Evolutionary conservation across 2,329 filamentous ascomycete species (phyloP), one percentile per base, ranked within the genome.

Genomic region (Gyromitra esculenta): DNA sequence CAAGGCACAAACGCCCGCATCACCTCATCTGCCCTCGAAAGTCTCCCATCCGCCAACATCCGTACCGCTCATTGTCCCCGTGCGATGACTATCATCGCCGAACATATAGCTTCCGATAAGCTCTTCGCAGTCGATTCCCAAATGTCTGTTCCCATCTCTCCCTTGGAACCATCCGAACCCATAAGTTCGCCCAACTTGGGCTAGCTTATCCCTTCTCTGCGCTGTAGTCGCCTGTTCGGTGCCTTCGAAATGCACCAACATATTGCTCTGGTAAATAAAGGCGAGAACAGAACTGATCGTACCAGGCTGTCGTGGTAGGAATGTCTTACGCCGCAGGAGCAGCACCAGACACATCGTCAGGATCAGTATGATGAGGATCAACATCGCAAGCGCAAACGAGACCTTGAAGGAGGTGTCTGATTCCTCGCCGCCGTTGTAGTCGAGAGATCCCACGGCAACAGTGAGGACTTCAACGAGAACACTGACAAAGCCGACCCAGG

Each of bases 181-280:
- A 82, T 94, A 95, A 52, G 86, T 89, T 84, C 91, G 91, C 48
- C 87, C 87, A n/a, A 88, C 83, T 8, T 82, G 84, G 76, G 88
- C 88, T 45, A 94, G 85, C 82, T 86, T 86, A 72, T 83, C 83
- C 78, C 87, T 88, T 89, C 93, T 92, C 81, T 89, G 84, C 13
- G 85, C 84, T 68, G 87, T 89, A 79, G 86, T 87, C 65, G 90
- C 83, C 83, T 88, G 88, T 77, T 90, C 88, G 25, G 91, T 93
- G 54, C 88, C 89, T 13, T 92, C 90, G 82, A 94, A 94, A 81
- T 89, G 88, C 78, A 89, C 90, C 59, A 94, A 84, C 92, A 94
- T 94, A 83, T 91, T 92, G 82, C 88, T 91, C 84, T 93, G 91
- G 83, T 94, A 90, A 76, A 94, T 91, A 81, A 91, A 94, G 0